A percentile compares a stretch with the other conserved stretches of the same genome.
These are phyloP conservation scores for Naumovozyma dairenensis DNA, from an alignment of 805 yeast species.

Conservation along the genomic window DNA sequence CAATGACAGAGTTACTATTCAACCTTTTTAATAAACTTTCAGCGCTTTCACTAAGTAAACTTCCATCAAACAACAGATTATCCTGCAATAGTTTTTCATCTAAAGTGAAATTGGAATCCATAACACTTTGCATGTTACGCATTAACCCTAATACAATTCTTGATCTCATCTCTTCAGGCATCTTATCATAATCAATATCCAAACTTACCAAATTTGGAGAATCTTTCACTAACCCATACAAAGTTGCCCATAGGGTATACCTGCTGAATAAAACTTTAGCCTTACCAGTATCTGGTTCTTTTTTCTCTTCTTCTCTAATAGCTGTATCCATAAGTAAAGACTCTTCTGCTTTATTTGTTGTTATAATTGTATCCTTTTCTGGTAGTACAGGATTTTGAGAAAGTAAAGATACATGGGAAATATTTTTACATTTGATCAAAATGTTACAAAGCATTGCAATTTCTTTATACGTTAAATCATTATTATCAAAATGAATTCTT, in stretches of 20 bases:
- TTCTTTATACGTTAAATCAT: slow-evolving; percentile 46
- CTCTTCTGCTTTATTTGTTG: slow-evolving; percentile 1
- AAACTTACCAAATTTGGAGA: slow-evolving; percentile 56
- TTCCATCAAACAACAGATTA: slow-evolving; percentile 68
- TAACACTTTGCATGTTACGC: slow-evolving; percentile 66
- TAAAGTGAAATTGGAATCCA: slow-evolving; percentile 29
- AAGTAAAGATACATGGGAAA: slow-evolving; percentile 58
- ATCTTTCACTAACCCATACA: slow-evolving; percentile 60
- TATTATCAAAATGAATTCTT: slow-evolving; percentile 64
- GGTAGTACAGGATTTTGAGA: slow-evolving; percentile 35
- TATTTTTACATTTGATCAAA: slow-evolving; percentile 53
- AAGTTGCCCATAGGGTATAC: slow-evolving; percentile 49
- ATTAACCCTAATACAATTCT: slow-evolving; percentile 70
- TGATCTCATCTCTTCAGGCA: slow-evolving; percentile 56
- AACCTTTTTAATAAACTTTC: slow-evolving; percentile 42
- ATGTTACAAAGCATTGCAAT: slow-evolving; percentile 55
- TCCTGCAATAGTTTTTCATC: slow-evolving; percentile 34
- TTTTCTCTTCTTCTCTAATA: background rate
- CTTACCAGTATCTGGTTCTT: background rate
- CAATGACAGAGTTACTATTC: slow-evolving; percentile 29
- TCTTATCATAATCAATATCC: slow-evolving; percentile 53
- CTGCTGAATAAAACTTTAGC: slow-evolving; percentile 28
- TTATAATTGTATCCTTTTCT: slow-evolving; percentile 11
- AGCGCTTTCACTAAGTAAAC: slow-evolving; percentile 63
- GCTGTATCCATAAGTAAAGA: background rate